Conservation (phyloP, 1,139 yeast genomes). For the Hansenula lynferdii region DNA sequence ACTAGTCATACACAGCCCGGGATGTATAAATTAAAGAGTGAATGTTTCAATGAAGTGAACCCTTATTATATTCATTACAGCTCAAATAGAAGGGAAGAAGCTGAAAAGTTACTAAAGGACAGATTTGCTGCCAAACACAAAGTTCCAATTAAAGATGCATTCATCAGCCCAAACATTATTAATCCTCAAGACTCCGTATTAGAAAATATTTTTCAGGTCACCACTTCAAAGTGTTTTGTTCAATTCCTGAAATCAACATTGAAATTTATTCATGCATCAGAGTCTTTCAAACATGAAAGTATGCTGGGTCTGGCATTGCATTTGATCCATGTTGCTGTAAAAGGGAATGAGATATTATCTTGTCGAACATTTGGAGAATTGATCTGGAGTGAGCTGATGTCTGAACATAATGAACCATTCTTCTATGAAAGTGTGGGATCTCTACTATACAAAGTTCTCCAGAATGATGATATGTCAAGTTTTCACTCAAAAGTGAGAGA, state of each 20-base stretch:
- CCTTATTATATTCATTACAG: constrained; percentile 81
- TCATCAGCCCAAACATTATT: constrained; percentile 41
- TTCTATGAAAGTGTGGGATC: constrained; percentile 38
- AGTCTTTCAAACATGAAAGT: constrained; percentile 43
- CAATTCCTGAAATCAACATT: constrained; percentile 47
- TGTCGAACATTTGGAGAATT: constrained; percentile 15
- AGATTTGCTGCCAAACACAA: constrained; percentile 29
- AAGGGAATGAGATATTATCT: constrained; percentile 16
- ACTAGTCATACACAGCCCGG: constrained; percentile 63
- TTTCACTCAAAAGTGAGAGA: constrained; percentile 52
- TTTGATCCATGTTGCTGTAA: constrained; percentile 52
- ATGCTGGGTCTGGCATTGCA: constrained; percentile 58
- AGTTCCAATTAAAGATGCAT: constrained; percentile 38
- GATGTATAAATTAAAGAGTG: constrained; percentile 58
- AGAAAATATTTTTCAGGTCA: constrained; percentile 38
- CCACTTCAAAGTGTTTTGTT: constrained; percentile 47
- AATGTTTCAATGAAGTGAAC: constrained; percentile 51
- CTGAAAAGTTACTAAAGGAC: constrained; percentile 36
- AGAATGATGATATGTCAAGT: constrained; percentile 33
- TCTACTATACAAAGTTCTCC: constrained; percentile 39
- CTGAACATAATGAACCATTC: constrained; percentile 34
- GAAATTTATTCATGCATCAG: constrained; percentile 36
- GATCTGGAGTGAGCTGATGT: constrained; percentile 30
- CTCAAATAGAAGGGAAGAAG: constrained; percentile 76
- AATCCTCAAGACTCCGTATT: constrained; percentile 33